phyloP scores from a whole-genome alignment of 169 alveolate species.

The Haemoproteus tartakovskyi region DNA sequence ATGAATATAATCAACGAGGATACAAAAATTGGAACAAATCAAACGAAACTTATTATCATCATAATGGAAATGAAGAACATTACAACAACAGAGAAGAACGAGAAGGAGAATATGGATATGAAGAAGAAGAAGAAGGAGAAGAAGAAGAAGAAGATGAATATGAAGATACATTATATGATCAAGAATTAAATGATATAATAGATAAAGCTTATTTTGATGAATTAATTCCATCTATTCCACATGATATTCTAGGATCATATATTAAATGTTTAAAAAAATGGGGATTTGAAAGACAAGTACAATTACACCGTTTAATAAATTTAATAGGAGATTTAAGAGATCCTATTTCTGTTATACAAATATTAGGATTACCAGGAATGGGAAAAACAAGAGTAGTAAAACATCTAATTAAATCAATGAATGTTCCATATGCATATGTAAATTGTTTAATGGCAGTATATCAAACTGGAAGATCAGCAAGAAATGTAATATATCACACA shows the following conservation, averaged over 20 bases:
- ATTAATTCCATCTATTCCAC: slow-evolving; percentile 62
- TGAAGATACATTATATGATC: slow-evolving; percentile 4
- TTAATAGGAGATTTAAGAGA: slow-evolving; percentile 54
- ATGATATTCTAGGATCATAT: slow-evolving; percentile 29
- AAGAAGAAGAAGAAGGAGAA: neutral
- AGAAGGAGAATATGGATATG: slow-evolving; percentile 6
- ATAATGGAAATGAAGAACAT: neutral
- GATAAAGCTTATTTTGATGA: slow-evolving; percentile 46
- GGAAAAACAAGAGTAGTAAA: slow-evolving; percentile 64
- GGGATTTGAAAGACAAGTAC: slow-evolving; percentile 66
- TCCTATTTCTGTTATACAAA: slow-evolving; percentile 55
- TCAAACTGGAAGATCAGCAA: slow-evolving; percentile 63
- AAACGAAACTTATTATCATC: neutral
- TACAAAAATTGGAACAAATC: neutral
- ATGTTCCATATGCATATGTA: slow-evolving; percentile 63
- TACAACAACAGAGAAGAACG: neutral
- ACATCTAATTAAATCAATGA: slow-evolving; percentile 18
- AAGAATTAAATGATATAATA: slow-evolving; percentile 46
- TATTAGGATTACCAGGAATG: slow-evolving; percentile 64
- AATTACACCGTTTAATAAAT: slow-evolving; percentile 36
- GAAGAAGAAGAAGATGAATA: neutral
- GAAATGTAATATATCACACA: slow-evolving; percentile 54
- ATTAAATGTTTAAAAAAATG: slow-evolving; percentile 45
- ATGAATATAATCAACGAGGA: neutral
- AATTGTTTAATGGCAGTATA: slow-evolving; percentile 65